Evolutionary conservation across 1,139 yeast genomes (phyloP).

Genomic region (Pneumocystis wakefieldiae): DNA sequence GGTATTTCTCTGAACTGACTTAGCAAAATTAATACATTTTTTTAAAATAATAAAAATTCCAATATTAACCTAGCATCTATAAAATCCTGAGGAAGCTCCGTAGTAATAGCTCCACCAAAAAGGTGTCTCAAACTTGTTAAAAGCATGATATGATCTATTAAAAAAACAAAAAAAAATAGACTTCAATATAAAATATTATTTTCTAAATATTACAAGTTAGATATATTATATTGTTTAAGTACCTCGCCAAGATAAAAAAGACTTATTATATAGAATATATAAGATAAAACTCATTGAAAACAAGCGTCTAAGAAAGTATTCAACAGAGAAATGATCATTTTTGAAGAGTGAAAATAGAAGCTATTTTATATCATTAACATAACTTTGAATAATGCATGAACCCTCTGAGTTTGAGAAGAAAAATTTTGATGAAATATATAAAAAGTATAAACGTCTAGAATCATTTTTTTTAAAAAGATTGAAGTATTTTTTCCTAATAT

Average conservation of each 20-base stretch:
- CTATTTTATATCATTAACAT: background rate
- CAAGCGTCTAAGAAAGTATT: background rate
- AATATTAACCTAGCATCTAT: slow-evolving; percentile 1
- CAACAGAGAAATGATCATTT: background rate
- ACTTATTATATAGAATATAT: background rate
- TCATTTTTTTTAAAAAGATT: slow-evolving; percentile 15
- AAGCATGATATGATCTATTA: background rate
- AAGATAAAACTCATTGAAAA: background rate
- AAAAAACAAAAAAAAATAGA: background rate
- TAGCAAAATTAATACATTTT: background rate
- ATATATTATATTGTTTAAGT: background rate
- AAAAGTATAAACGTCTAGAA: background rate
- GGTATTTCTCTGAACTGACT: background rate
- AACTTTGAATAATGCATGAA: background rate
- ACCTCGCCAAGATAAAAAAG: background rate
- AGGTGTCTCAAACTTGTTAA: background rate
- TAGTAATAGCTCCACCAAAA: slow-evolving; percentile 1
- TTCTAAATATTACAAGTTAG: background rate
- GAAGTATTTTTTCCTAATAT: slow-evolving; percentile 9
- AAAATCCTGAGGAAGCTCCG: background rate
- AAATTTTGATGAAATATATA: background rate
- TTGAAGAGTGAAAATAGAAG: background rate
- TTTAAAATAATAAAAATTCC: background rate
- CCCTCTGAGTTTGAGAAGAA: background rate
- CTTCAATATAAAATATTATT: background rate